Evolutionary conservation across 2,329 filamentous ascomycete species (phyloP).

Genomic region (Orbilia blumenaviensis): DNA sequence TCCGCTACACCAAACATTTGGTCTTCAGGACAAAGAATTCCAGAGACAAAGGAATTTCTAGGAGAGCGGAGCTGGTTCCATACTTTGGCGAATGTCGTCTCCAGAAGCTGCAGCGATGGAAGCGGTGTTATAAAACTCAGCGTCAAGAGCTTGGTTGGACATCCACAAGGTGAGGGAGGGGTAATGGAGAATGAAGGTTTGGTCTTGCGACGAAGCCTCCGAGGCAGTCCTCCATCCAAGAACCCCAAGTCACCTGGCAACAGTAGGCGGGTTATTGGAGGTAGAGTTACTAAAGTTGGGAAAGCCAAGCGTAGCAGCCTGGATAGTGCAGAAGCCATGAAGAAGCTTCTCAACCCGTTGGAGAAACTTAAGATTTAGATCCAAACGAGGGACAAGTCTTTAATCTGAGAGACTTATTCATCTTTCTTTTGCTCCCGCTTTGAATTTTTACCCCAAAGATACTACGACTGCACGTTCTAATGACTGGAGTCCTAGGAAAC

Average conservation of each 20-base stretch:
- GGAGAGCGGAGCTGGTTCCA: constrained; percentile 49
- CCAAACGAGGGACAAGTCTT: neutral
- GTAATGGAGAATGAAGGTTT: neutral
- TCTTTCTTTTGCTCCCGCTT: constrained; percentile 6
- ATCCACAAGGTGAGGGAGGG: neutral
- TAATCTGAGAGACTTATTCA: no score
- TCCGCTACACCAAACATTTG: constrained; percentile 47
- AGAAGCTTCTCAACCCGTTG: constrained; percentile 44
- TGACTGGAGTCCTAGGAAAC: constrained; percentile 7
- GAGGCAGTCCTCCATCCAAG: constrained; percentile 22
- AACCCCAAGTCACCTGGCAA: constrained; percentile 11
- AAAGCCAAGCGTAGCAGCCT: constrained; percentile 44
- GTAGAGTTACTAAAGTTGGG: constrained; percentile 46
- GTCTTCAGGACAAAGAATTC: constrained; percentile 47
- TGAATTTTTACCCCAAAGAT: neutral
- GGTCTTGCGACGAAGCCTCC: neutral
- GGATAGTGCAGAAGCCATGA: constrained; percentile 35
- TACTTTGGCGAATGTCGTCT: constrained; percentile 50
- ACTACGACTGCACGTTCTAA: neutral
- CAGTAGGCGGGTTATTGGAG: constrained; percentile 42
- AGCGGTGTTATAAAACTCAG: constrained; percentile 45
- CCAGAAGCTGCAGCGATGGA: constrained; percentile 36
- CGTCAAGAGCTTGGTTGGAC: constrained; percentile 26
- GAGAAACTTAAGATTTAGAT: constrained; percentile 35
- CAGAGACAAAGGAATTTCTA: constrained; percentile 49